These are phyloP conservation scores for Heterobasidion irregulare DNA, from an alignment of 1,284 basidiomycete genomes.

Conservation along the genomic window DNA sequence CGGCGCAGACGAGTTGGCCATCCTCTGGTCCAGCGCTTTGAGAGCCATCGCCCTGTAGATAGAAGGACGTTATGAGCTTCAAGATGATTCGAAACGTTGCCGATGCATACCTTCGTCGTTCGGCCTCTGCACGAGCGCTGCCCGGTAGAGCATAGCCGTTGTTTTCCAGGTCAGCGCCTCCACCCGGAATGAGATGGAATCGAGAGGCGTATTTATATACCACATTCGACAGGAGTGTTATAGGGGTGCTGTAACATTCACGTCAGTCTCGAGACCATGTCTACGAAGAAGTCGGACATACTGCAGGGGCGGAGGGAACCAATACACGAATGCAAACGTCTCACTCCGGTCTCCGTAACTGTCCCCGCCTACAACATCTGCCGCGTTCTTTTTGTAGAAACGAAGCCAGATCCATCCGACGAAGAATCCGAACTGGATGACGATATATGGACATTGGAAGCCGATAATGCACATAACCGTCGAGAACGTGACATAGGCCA, in stretches of 20 bases:
- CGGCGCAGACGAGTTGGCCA: constrained; percentile 40
- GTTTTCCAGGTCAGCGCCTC: constrained; percentile 58
- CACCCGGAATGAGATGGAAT: constrained; percentile 72
- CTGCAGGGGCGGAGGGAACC: constrained; percentile 96
- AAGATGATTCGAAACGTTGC: neutral
- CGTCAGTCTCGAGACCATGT: constrained; percentile 8
- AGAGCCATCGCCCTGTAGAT: constrained; percentile 75
- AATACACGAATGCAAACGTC: constrained; percentile 91
- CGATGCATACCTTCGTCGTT: constrained; percentile 66
- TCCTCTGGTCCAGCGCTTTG: constrained; percentile 89
- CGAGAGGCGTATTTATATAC: constrained; percentile 66
- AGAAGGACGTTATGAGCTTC: neutral
- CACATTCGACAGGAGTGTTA: constrained; percentile 62
- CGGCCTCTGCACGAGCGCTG: constrained; percentile 88
- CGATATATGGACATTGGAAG: constrained; percentile 89
- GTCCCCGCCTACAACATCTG: constrained; percentile 50
- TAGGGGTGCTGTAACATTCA: constrained; percentile 38
- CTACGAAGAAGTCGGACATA: constrained; percentile 39
- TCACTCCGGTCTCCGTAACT: constrained; percentile 90
- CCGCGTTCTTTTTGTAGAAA: constrained; percentile 85
- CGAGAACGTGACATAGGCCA: constrained; percentile 88
- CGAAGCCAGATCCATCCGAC: constrained; percentile 92
- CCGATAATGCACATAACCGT: constrained; percentile 85
- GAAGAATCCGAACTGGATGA: constrained; percentile 98
- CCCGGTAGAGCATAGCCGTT: constrained; percentile 74